phyloP scores from a whole-genome alignment of 2,329 filamentous ascomycete species.

The Verticillium dahliae region DNA sequence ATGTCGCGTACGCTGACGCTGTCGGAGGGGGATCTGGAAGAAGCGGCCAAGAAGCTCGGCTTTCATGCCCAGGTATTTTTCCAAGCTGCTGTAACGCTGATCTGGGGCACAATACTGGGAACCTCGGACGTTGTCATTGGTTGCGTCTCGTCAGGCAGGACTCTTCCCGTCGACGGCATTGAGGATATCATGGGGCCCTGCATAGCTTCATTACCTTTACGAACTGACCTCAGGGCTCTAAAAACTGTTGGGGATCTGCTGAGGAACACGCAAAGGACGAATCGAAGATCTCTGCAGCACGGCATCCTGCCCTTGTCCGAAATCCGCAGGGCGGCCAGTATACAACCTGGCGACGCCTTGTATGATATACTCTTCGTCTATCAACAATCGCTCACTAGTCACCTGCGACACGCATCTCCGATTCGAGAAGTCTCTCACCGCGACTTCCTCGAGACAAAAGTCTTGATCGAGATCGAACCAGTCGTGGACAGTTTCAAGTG shows the following conservation, averaged over 20 bases:
- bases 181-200: conserved; percentile 76
- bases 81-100: conserved; percentile 61
- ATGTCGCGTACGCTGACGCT: conserved; percentile 23
- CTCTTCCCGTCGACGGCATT: conserved; percentile 61
- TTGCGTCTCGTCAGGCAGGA: conserved; percentile 75
- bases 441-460: conserved; percentile 69
- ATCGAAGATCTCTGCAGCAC: conserved; percentile 59
- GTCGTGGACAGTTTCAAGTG: conserved; percentile 29
- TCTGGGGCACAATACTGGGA: conserved; percentile 61
- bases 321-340: conserved; percentile 55
- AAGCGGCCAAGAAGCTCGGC: conserved; percentile 29
- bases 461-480: conserved; percentile 74
- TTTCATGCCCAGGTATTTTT: conserved; percentile 67
- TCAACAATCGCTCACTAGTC: conserved; percentile 61
- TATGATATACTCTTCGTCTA: conserved; percentile 81
- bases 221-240: conserved; percentile 50
- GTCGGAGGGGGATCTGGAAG: conserved; percentile 23
- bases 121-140: conserved; percentile 65
- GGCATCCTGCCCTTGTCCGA: conserved; percentile 58
- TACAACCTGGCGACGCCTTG: conserved; percentile 49
- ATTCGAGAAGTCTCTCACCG: conserved; percentile 52
- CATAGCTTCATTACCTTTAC: conserved; percentile 66
- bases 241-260: conserved; percentile 55
- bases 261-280: conserved; percentile 55
- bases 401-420: conserved; percentile 11